Base-by-base conservation (phyloP, 139 green algal genomes). In the Raphidocelis subcapitata region DNA sequence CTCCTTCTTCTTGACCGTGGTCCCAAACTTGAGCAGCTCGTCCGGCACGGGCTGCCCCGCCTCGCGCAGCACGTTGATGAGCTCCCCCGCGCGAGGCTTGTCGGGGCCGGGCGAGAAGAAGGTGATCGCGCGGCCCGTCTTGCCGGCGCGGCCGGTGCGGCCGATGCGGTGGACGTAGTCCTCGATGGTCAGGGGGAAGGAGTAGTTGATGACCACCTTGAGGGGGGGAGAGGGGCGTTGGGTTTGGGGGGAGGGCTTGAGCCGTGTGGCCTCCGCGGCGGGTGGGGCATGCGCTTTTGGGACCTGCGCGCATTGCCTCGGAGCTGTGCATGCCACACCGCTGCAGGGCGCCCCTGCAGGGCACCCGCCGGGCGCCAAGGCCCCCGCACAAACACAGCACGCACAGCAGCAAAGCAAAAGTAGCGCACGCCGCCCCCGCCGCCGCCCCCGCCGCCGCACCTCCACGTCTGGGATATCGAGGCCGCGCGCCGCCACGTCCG, bases 101-200 rank as follows among this genome's bases (percentile, higher is more conserved):
- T 78, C 72, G 31, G 81, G 44, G 18, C 64, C 76, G 1, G 79
- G 82, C 44, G 84, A 83, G 85, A 98, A 98, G 56, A 98, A 93
- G 1, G 94, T 98, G 79, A 95, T 83, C 24, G 94, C 85, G 0
- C 86, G 46, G 47, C 91, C 94, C 47, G 85, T 96, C 75, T 96
- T 97, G 56, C 95, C 95, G 1, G 95, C 95, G 5, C 95, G 83
- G 1, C 95, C 95, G 16, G 95, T 99, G 46, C 95, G 81, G 0
- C 94, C 94, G 69, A 99, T 99, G 61, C 95, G 83, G 77, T 99
- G 95, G 60, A 99, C 93, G 71, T 99, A 99, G 87, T 99, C 95
- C 84, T 98, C 95, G 3, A 85, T 96, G 1, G 93, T 97, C 18
- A 97, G 80, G 0, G 95, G 95, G 80, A 99, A 98, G 49, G 84